These are phyloP conservation scores for Lecanicillium sp. DNA, from an alignment of 2,329 filamentous ascomycete genomes.

Conservation along the genomic window DNA sequence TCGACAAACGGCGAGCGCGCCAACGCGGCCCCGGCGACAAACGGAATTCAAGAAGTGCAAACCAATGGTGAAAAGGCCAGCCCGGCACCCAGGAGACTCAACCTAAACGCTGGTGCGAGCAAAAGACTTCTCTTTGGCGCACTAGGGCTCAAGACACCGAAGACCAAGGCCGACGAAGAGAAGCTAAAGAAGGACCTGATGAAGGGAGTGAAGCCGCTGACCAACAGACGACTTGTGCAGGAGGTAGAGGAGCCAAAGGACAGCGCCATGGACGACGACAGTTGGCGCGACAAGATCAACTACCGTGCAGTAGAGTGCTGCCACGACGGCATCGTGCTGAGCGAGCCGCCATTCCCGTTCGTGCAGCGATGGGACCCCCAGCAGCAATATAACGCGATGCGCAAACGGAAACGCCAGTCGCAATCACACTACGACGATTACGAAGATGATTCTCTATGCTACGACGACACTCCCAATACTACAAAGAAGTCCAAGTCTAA, in stretches of 20 bases:
- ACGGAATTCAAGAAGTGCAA: not conserved
- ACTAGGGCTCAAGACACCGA: constrained; percentile 63
- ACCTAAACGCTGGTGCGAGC: constrained; percentile 50
- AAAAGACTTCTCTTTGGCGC: constrained; percentile 66
- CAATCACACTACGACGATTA: constrained; percentile 27
- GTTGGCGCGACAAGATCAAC: constrained; percentile 69
- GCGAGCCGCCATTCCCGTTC: constrained; percentile 82
- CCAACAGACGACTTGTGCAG: constrained; percentile 28
- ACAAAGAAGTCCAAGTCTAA: constrained; percentile 28
- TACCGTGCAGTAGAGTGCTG: constrained; percentile 81
- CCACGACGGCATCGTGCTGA: constrained; percentile 60
- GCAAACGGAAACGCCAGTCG: constrained; percentile 45
- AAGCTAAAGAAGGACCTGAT: constrained; percentile 54
- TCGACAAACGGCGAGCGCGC: not conserved
- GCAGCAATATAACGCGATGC: constrained; percentile 44
- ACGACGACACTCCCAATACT: constrained; percentile 7
- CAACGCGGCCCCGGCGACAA: constrained; percentile 12
- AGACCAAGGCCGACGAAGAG: constrained; percentile 62
- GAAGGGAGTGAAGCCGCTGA: constrained; percentile 41
- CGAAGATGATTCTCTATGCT: constrained; percentile 20
- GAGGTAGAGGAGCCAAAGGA: constrained; percentile 18
- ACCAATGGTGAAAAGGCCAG: not conserved
- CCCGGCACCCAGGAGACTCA: constrained; percentile 1
- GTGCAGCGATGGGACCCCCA: constrained; percentile 82
- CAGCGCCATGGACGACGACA: constrained; percentile 40